phyloP scores from a whole-genome alignment of 495 filamentous ascomycete species.

The Aspergillus taichungensis region DNA sequence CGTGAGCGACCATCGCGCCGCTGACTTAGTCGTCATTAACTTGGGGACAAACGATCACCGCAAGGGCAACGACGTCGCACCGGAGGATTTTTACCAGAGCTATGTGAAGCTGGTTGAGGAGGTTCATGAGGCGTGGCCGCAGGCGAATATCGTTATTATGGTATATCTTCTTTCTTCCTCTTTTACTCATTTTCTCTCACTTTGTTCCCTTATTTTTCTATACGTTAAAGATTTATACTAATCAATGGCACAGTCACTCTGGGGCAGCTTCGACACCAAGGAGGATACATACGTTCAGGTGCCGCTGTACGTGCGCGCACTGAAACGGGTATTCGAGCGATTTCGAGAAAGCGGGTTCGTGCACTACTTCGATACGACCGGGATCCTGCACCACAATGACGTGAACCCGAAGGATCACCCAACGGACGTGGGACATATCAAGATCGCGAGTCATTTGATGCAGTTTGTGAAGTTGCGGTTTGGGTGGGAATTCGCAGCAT shows the following conservation, averaged over 20 bases:
- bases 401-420: constrained; percentile 56
- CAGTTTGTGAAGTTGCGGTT: constrained; percentile 46
- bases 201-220: no score
- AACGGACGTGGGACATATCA: constrained; percentile 59
- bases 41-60: constrained; percentile 63
- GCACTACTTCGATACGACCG: constrained; percentile 59
- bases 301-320: constrained; percentile 42
- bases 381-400: constrained; percentile 62
- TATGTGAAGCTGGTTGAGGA: constrained; percentile 52
- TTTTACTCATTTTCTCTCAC: not conserved
- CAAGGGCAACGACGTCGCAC: constrained; percentile 47
- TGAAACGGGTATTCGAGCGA: constrained; percentile 44
- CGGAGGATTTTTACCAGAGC: constrained; percentile 42
- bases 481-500: constrained; percentile 52
- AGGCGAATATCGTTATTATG: constrained; percentile 56
- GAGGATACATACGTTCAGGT: constrained; percentile 46
- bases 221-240: not conserved
- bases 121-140: constrained; percentile 52
- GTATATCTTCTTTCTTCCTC: constrained; percentile 22
- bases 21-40: constrained; percentile 60
- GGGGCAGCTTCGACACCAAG: constrained; percentile 46
- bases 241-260: constrained; percentile 42
- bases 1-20: constrained; percentile 47
- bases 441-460: constrained; percentile 56
- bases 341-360: constrained; percentile 52